These are phyloP conservation scores for Vigna unguiculata DNA, from an alignment of 306 rosid genomes.

Conservation along the genomic window DNA sequence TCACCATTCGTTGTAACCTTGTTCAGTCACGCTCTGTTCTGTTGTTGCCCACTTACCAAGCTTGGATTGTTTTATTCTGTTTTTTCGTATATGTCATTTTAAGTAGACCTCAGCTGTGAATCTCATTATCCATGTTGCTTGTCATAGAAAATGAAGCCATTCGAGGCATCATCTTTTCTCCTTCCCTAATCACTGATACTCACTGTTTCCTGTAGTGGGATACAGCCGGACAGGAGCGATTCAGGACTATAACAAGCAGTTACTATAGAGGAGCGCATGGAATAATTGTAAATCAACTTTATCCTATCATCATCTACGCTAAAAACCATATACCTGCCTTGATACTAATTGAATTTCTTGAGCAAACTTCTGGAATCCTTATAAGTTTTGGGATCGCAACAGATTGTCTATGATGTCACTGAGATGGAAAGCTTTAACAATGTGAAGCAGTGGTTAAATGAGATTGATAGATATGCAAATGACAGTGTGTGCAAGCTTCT, in stretches of 20 bases:
- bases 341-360: not conserved
- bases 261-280: constrained; percentile 99
- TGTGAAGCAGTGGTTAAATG: constrained; percentile 95
- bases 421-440: constrained; percentile 97
- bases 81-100: not conserved
- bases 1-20: not conserved
- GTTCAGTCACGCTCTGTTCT: not conserved
- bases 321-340: not conserved
- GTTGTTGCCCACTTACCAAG: not conserved
- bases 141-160: not conserved
- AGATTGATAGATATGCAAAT: constrained; percentile 94
- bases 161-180: not conserved
- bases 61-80: not conserved
- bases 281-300: constrained; percentile 69
- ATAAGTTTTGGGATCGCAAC: constrained; percentile 49
- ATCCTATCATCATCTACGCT: constrained; percentile 5
- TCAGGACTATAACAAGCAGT: constrained; percentile 98
- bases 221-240: constrained; percentile 99
- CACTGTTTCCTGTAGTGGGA: constrained; percentile 74
- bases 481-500: constrained; percentile 94
- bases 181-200: constrained; percentile 15
- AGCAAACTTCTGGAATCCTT: constrained; percentile 27
- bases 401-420: constrained; percentile 98
- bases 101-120: not conserved
- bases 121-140: not conserved